Conservation (phyloP, 2,329 filamentous ascomycete species). For the Spiromastix sp. region DNA sequence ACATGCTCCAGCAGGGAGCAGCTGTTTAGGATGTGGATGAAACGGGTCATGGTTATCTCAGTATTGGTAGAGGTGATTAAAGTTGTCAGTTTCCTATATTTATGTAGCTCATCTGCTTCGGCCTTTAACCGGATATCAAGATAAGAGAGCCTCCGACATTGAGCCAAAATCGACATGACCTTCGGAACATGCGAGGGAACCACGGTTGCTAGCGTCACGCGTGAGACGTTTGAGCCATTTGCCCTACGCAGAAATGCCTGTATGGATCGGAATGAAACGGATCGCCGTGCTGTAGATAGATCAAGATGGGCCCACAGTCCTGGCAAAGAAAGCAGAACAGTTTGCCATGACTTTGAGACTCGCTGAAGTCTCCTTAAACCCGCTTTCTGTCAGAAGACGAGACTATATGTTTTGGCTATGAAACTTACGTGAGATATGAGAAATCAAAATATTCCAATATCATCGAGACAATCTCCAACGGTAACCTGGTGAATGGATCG, state of each 20-base stretch:
- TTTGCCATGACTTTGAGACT: conserved; percentile 47
- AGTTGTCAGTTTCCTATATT: conserved; percentile 11
- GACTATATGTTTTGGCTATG: conserved; percentile 3
- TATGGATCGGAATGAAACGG: conserved; percentile 30
- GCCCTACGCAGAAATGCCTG: conserved; percentile 26
- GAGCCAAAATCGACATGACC: conserved; percentile 13
- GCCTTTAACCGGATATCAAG: conserved; percentile 17
- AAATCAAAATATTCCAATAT: conserved; percentile 45
- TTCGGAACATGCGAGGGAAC: conserved; percentile 19
- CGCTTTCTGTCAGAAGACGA: conserved; percentile 2
- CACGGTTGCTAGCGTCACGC: conserved; percentile 14
- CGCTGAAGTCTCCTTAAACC: conserved; percentile 35
- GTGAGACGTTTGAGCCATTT: conserved; percentile 18
- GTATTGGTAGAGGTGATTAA: conserved; percentile 8
- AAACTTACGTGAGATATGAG: conserved; percentile 36
- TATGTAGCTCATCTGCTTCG: conserved; percentile 10
- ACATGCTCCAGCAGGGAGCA: conserved; percentile 12
- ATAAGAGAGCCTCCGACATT: conserved; percentile 23
- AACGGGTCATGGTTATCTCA: conserved; percentile 5
- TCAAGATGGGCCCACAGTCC: conserved; percentile 45
- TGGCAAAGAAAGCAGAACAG: conserved; percentile 38
- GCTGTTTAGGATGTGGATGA: conserved; percentile 8
- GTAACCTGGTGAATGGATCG: conserved; percentile 44
- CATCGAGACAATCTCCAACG: conserved; percentile 43
- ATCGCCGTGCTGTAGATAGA: conserved; percentile 34